Evolutionary conservation across 23 red algal genomes (phyloP), one percentile per base, ranked within the genome.

Genomic region (Cyanidioschyzon merolae): DNA sequence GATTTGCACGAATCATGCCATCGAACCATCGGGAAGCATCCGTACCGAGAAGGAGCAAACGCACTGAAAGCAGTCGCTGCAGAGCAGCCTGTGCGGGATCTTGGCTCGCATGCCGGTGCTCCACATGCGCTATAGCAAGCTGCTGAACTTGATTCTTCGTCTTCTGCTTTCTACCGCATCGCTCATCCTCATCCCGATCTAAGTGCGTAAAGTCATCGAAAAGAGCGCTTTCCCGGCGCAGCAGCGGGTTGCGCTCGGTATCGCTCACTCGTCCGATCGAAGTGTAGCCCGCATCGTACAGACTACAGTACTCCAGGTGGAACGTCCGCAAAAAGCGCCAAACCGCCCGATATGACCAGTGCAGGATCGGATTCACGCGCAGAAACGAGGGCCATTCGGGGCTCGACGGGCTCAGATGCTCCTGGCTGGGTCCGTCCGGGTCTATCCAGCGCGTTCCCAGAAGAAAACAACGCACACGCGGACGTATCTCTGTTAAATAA

Each of bases 261-360:
- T 81, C 78, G 34, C 78, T 81, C 36, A 89, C 40, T n/a, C 79
- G 74, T 37, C 94, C 94, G 24, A 98, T 63, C 41, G 85, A 90
- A 29, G 94, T 98, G 76, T 89, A 98, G 41, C 94, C 94, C 27
- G 32, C 58, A 37, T 98, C 88, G 77, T 98, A 98, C 39, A 98
- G 24, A 18, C 41, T 37, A 37, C 88, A 91, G 67, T 98, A 98
- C 18, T 80, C 83, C 0, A 98, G 41, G 63, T 79, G 50, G 51
- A 87, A 91, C 16, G 54, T 39, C 26, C 78, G 59, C 50, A 98
- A 76, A 77, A 98, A 98, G 30, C 80, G 68, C 94, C 94, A 98
- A 0, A 98, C 88, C 38, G 90, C 79, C 39, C 80, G 79, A 39
- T 98, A 98, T 12, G 39, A 39, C 94, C 94, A 98, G 51, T 83